These are phyloP conservation scores for Ophiosphaerella narmari DNA, from an alignment of 2,329 filamentous ascomycete genomes.

Conservation along the genomic window DNA sequence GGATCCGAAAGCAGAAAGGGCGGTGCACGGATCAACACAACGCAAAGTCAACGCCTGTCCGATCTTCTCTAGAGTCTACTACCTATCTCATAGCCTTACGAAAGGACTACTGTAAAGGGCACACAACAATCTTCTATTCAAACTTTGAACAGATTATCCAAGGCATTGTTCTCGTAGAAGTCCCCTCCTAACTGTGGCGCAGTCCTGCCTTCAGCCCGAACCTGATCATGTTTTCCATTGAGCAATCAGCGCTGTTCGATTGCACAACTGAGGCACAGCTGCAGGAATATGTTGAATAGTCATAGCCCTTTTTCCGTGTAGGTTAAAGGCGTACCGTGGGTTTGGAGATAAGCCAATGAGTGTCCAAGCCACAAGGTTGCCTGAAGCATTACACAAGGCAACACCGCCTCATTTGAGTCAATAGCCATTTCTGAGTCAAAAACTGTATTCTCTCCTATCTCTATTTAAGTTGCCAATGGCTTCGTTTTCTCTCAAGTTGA, in stretches of 20 bases:
- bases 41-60: too few species aligned
- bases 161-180: too few species aligned
- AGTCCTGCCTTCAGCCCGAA: neutral
- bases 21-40: too few species aligned
- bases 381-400: conserved; percentile 27
- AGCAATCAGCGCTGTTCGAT: conserved; percentile 1
- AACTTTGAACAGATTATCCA: too few species aligned
- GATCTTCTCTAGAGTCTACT: too few species aligned
- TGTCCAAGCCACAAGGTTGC: conserved; percentile 23
- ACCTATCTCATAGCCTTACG: too few species aligned
- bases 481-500: neutral
- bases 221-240: conserved; percentile 1
- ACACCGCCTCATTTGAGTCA: conserved; percentile 32
- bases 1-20: too few species aligned
- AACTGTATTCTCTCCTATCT: neutral
- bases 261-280: neutral
- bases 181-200: neutral
- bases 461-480: conserved; percentile 6
- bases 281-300: neutral
- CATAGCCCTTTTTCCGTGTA: neutral
- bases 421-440: conserved; percentile 23
- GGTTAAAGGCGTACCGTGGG: conserved; percentile 2
- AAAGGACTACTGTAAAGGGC: too few species aligned
- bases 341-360: conserved; percentile 21
- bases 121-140: too few species aligned